Base-by-base conservation (phyloP, 345 rosid genomes). In the Geranium rotundifolium region DNA sequence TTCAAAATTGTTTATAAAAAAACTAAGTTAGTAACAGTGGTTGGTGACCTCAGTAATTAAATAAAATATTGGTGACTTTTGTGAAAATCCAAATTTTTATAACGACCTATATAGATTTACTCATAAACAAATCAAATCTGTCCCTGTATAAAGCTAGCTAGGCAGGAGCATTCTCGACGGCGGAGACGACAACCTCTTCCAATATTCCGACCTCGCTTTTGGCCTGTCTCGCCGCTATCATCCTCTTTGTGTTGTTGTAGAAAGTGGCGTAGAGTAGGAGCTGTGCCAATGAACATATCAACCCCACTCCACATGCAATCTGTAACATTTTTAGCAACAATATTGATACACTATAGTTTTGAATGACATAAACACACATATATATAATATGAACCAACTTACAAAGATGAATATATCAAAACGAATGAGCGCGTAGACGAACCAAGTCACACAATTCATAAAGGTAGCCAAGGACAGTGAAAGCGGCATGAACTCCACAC, bases 401-500 rank as follows among this genome's bases (percentile, higher is more conserved):
- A 92, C 98, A 55, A 76, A 69, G 1, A 92, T 85, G 79, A 79
- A 92, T 29, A 74, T 77, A 65, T 92, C 95, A 8, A 92, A 67
- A n/a, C 80, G 90, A 50, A 92, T 76, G 76, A 84, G 69, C 39
- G 96, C 86, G 49, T 89, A 92, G 15, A 77, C 56, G 6, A 81
- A 69, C 98, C 98, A 92, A 62, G 84, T 71, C 58, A 82, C 41
- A 6, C 88, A 87, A 61, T 89, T 89, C 8, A 72, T 83, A 14
- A 89, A 78, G 17, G 84, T 74, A 60, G 86, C 88, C n/a, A 92
- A 58, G 7, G 98, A 92, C 27, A 92, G 54, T 61, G 27, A 77
- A 67, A 92, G 79, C 55, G 98, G 98, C 98, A 92, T 92, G 56
- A 77, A 92, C 75, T 87, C 95, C 76, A 89, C 96, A 55, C 96